Percentiles rank a stretch among this genome's conserved stretches.
Evolutionary conservation across 1,284 basidiomycete species (phyloP).

Genomic region (Chondrostereum purpureum): DNA sequence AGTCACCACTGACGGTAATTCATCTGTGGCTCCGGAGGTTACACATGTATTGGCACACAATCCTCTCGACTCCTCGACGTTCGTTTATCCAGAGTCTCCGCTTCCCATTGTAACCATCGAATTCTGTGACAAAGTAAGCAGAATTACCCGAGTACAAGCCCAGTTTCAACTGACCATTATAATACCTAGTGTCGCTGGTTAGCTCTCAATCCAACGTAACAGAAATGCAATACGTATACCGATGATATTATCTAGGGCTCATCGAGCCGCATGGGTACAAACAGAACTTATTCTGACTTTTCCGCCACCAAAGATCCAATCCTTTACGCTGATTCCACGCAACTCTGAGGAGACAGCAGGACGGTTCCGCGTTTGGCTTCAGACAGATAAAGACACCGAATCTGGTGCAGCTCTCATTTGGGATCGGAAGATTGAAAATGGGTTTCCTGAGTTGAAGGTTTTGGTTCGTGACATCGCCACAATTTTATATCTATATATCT

Average conservation of each 20-base stretch:
- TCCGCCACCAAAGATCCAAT: conserved; percentile 61
- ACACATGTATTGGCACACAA: conserved; percentile 1
- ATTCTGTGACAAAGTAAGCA: conserved; percentile 78
- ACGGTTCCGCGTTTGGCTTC: conserved; percentile 84
- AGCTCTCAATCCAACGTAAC: too few relatives aligned
- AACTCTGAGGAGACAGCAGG: conserved; percentile 80
- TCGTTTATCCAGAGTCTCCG: conserved; percentile 50
- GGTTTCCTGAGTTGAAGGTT: conserved; percentile 86
- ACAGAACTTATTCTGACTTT: conserved; percentile 89
- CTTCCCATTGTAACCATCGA: conserved; percentile 61
- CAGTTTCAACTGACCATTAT: too few relatives aligned
- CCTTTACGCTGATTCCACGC: conserved; percentile 68
- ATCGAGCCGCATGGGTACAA: conserved; percentile 82
- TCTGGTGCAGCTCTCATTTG: conserved; percentile 46
- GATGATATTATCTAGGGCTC: conserved; percentile 65
- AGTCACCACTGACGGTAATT: too few relatives aligned
- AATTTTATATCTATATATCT: neutral
- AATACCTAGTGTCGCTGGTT: conserved; percentile 76
- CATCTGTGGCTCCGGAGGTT: neutral
- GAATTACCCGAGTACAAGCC: too few relatives aligned
- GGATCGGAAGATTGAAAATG: conserved; percentile 83
- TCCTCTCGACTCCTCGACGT: conserved; percentile 45
- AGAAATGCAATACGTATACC: too few relatives aligned
- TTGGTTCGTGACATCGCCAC: too few relatives aligned
- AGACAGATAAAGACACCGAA: conserved; percentile 30